Evolutionary conservation across 257 asterid genomes (phyloP), one percentile per base, ranked within the genome.

Genomic region (Gardenia jasminoides): DNA sequence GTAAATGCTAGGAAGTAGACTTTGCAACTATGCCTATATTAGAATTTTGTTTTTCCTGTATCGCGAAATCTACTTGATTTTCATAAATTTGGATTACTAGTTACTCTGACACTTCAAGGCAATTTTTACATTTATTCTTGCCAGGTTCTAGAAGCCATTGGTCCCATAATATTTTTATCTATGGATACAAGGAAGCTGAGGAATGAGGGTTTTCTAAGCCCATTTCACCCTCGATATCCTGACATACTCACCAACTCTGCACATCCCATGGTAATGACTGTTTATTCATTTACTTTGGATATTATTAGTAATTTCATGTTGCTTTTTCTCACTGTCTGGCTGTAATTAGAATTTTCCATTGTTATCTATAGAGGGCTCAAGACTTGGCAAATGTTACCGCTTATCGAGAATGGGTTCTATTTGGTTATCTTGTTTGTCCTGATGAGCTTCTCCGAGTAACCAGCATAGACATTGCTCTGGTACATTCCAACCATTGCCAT

Each of bases 231-330:
- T 81, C 91, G 99, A 85, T 96, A 96, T 83, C 99, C 99, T 46
- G 99, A 96, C 85, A 96, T 96, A 88, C 97, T 96, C 17, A 96
- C 99, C 78, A 96, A 96, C 87, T 92, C 99, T 64, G 99, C 99
- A 52, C 99, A 96, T 87, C 99, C 99, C 80, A 88, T 96, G 99
- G 99, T 95, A 88, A 73, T 76, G 70, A 77, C 72, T 62, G 70
- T 80, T 52, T 74, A 65, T 84, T 79, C 68, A 61, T 85, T 75
- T 71, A 58, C 62, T 67, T 67, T 31, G 72, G 65, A 69, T n/a
- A 41, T 47, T 80, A 68, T 50, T 62, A 70, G 36, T 70, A n/a
- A 54, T 81, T 80, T 65, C 77, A 78, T 78, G 77, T 78, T 72
- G 64, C 48, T 66, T 62, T 66, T 62, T 69, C 79, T 80, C 76